Evolutionary conservation across 441 rosid species (phyloP).

Genomic region (Corymbia citriodora): DNA sequence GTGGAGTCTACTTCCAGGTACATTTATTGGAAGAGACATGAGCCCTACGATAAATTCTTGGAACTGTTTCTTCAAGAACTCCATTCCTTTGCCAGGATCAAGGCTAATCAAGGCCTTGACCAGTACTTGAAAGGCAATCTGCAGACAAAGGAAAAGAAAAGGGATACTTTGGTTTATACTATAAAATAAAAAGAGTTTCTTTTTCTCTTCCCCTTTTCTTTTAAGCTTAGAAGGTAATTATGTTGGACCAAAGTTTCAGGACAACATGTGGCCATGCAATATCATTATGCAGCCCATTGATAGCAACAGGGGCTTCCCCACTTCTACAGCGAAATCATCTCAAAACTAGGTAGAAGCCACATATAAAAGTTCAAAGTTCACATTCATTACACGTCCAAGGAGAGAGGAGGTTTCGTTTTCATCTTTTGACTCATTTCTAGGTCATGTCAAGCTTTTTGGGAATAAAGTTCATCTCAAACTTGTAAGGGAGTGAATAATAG

Average conservation of each 20-base stretch:
- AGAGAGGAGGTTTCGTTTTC: constrained; percentile 13
- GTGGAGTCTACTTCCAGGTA: constrained; percentile 91
- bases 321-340: constrained; percentile 24
- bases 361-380: constrained; percentile 22
- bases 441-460: neutral
- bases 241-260: constrained; percentile 21
- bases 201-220: constrained; percentile 16
- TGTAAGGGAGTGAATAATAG: neutral
- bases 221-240: constrained; percentile 13
- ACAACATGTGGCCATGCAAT: constrained; percentile 38
- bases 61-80: constrained; percentile 61
- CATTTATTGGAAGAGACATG: constrained; percentile 78
- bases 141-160: constrained; percentile 6
- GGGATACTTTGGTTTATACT: neutral
- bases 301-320: constrained; percentile 16
- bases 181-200: neutral
- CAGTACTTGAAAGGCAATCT: constrained; percentile 92
- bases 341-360: constrained; percentile 24
- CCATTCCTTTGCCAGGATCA: constrained; percentile 80
- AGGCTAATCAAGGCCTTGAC: constrained; percentile 87
- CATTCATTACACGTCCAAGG: neutral
- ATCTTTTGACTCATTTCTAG: constrained; percentile 3
- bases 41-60: constrained; percentile 86
- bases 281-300: constrained; percentile 34
- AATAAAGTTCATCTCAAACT: neutral